These are phyloP conservation scores for Diaporthe destruens DNA, from an alignment of 2,329 filamentous ascomycete genomes.

Conservation along the genomic window DNA sequence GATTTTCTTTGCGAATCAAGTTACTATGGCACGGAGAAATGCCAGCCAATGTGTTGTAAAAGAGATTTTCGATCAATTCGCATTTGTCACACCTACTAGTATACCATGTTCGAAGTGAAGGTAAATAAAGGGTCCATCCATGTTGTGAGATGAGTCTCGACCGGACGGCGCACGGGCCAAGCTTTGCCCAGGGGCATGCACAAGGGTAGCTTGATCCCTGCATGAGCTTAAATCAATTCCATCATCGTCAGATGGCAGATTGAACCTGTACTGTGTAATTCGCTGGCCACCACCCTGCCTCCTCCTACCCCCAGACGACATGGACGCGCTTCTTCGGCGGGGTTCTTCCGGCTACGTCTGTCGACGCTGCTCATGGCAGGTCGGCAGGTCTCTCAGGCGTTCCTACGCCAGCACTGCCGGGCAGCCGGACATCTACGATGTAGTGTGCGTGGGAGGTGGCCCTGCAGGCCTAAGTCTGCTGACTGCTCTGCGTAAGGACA, in stretches of 20 bases:
- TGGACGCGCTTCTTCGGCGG: slow-evolving; percentile 46
- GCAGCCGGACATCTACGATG: slow-evolving; percentile 85
- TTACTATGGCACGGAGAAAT: not conserved
- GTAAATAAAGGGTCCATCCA: not conserved
- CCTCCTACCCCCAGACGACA: slow-evolving; percentile 20
- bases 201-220: slow-evolving; percentile 39
- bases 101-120: no score
- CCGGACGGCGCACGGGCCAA: slow-evolving; percentile 19
- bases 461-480: slow-evolving; percentile 89
- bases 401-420: slow-evolving; percentile 57
- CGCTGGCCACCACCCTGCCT: not conserved
- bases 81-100: not conserved
- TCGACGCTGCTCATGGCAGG: slow-evolving; percentile 58
- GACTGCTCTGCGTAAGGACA: slow-evolving; percentile 76
- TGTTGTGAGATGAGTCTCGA: not conserved
- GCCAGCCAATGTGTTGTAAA: no score
- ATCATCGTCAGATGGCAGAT: slow-evolving; percentile 25
- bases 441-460: slow-evolving; percentile 91
- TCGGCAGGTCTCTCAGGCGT: slow-evolving; percentile 51
- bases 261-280: not conserved
- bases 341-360: slow-evolving; percentile 57
- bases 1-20: not conserved
- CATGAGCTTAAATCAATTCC: slow-evolving; percentile 20
- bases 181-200: not conserved
- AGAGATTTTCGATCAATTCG: no score